These are phyloP conservation scores for Myrica gale DNA, from an alignment of 306 rosid genomes.

Conservation along the genomic window DNA sequence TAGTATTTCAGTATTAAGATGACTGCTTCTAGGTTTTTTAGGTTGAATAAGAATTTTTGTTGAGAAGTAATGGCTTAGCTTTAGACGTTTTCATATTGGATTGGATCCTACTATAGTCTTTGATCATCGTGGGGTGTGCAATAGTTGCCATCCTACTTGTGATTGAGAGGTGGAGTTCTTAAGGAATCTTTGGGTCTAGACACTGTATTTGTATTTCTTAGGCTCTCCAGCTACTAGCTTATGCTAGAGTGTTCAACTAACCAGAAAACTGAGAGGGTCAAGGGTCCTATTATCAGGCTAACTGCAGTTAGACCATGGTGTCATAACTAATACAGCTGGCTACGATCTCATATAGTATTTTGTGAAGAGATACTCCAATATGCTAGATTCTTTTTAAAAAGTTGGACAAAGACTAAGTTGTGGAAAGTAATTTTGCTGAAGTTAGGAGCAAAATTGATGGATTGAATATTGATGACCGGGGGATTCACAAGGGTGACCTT, in stretches of 20 bases:
- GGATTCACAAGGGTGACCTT: neutral
- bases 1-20: neutral
- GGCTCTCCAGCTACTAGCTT: too few relatives aligned
- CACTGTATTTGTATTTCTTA: too few relatives aligned
- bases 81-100: neutral
- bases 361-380: neutral
- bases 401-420: neutral
- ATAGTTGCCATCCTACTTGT: neutral
- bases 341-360: too few relatives aligned
- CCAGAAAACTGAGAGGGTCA: too few relatives aligned
- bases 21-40: neutral
- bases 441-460: neutral
- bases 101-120: slow-evolving; percentile 8
- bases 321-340: too few relatives aligned
- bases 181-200: neutral
- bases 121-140: neutral
- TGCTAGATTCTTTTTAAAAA: neutral
- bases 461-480: neutral
- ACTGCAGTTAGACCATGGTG: too few relatives aligned
- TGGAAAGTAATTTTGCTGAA: neutral
- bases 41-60: neutral
- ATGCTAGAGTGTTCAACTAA: too few relatives aligned
- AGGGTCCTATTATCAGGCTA: too few relatives aligned
- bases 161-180: neutral
- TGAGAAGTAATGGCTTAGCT: neutral